Base-by-base conservation (phyloP, 2,329 filamentous ascomycete genomes). In the Phaeosphaeriaceae sp. region DNA sequence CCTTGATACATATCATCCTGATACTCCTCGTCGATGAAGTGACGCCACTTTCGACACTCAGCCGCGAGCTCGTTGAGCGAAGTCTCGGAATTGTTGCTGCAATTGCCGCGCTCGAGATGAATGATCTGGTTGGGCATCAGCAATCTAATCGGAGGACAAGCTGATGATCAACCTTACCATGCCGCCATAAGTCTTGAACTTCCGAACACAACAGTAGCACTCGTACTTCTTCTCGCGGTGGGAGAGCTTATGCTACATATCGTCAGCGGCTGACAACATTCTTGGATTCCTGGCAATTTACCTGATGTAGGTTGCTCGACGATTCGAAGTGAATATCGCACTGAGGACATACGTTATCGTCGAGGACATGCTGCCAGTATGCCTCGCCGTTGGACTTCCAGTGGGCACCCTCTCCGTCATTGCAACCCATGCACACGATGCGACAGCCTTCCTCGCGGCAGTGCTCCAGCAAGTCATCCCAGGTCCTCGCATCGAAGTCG, bases 21-120 rank as follows among this genome's bases (percentile, higher is more conserved):
- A 49, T 57, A 65, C 13, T 57, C 50, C 19, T 52, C 42, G 30
- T 64, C 55, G 19, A 69, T 47, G 46, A 58, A 69, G 28, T 58
- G 19, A 17, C 42, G 49, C 52, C 64, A 69, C 21, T 56, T 49
- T 22, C 28, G 28, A 24, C 63, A 67, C 26, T 56, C 43, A 3
- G 64, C 66, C 7, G 65, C 65, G n/a, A 53, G 52, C 24, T 56
- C 21, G 52, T 66, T 62, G 35, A 69, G 42, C 30, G 59, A 53
- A 11, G 54, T 44, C 13, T 49, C 15, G 48, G 48, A 49, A 24
- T 53, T 50, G 13, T 48, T 23, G 35, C 24, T 13, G 46, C 55
- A 61, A 23, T 40, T 35, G 49, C 64, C 64, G 22, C 50, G 55
- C 46, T 66, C 61, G 19, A 61, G 54, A 43, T 64, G 64, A n/a